phyloP scores from a whole-genome alignment of 306 rosid species.

The Begonia fuchsioides region DNA sequence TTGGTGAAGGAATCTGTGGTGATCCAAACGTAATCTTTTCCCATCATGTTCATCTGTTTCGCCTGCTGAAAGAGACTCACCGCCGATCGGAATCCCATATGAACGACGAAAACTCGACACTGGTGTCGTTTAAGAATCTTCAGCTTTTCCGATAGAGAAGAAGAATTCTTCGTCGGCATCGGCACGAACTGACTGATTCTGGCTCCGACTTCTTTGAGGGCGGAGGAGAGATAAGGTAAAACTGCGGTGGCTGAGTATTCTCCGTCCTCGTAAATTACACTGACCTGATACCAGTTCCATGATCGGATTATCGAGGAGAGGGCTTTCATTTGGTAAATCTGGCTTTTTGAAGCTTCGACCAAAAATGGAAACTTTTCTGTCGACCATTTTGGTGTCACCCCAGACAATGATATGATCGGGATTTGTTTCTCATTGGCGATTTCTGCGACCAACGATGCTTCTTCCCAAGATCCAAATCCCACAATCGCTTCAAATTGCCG shows the following conservation, averaged over 20 bases:
- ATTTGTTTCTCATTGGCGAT: slow-evolving; percentile 14
- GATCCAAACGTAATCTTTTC: slow-evolving; percentile 39
- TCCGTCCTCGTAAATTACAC: slow-evolving; percentile 25
- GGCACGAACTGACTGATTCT: slow-evolving; percentile 13
- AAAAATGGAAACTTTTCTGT: slow-evolving; percentile 24
- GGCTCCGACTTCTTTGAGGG: slow-evolving; percentile 16
- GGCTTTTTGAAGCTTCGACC: slow-evolving; percentile 19
- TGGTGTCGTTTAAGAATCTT: slow-evolving; percentile 22
- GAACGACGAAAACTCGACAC: slow-evolving; percentile 30
- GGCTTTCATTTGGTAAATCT: slow-evolving; percentile 24
- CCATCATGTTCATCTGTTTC: slow-evolving; percentile 31
- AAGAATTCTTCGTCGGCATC: slow-evolving; percentile 21
- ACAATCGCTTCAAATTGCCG: slow-evolving; percentile 25
- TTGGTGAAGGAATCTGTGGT: slow-evolving; percentile 30
- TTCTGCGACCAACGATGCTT: slow-evolving; percentile 21
- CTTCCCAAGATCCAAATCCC: slow-evolving; percentile 40
- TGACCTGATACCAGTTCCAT: slow-evolving; percentile 24
- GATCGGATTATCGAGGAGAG: slow-evolving; percentile 29
- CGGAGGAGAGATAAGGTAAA: slow-evolving; percentile 18
- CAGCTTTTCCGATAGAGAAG: slow-evolving; percentile 23
- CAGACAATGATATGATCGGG: slow-evolving; percentile 27
- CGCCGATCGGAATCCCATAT: slow-evolving; percentile 19
- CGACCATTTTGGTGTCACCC: slow-evolving; percentile 31
- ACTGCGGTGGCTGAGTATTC: slow-evolving; percentile 17
- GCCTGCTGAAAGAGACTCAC: slow-evolving; percentile 22